Percentiles rank a stretch among this genome's conserved stretches.
phyloP scores from a whole-genome alignment of 176 grass and related monocot genomes.

The Tuctoria greenei region DNA sequence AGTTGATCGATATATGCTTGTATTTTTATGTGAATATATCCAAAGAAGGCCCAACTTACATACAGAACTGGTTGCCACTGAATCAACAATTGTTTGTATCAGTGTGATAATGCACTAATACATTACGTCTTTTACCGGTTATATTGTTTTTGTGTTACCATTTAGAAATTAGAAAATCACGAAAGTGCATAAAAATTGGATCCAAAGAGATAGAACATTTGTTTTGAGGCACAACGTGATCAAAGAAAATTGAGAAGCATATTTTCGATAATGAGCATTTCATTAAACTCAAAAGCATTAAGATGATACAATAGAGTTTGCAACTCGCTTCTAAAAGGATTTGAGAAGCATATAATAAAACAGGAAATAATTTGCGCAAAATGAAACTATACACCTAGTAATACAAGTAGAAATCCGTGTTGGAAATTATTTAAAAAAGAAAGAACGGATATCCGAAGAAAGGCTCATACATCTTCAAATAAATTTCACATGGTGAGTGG shows the following conservation, averaged over 20 bases:
- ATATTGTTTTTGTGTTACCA: not conserved
- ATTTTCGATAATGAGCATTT: too few species aligned
- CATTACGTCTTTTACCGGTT: not conserved
- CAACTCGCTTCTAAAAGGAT: too few species aligned
- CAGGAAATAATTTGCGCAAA: not conserved
- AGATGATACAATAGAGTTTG: too few species aligned
- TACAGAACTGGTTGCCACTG: not conserved
- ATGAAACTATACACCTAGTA: not conserved
- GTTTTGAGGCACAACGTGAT: not conserved
- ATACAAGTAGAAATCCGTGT: not conserved
- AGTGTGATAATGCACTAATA: not conserved
- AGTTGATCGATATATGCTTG: not conserved
- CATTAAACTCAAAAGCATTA: too few species aligned
- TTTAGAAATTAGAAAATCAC: not conserved
- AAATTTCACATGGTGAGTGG: constrained; percentile 6
- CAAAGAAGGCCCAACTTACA: not conserved
- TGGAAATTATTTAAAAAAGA: not conserved
- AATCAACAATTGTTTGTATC: not conserved
- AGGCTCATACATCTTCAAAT: not conserved
- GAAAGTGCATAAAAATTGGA: not conserved
- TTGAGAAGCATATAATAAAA: constrained; percentile 7
- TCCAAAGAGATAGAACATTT: not conserved
- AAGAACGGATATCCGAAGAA: not conserved
- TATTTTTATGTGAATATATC: not conserved
- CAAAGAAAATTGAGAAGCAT: not conserved